Evolutionary conservation across 257 asterid species (phyloP).

Genomic region (Primulina eburnea): DNA sequence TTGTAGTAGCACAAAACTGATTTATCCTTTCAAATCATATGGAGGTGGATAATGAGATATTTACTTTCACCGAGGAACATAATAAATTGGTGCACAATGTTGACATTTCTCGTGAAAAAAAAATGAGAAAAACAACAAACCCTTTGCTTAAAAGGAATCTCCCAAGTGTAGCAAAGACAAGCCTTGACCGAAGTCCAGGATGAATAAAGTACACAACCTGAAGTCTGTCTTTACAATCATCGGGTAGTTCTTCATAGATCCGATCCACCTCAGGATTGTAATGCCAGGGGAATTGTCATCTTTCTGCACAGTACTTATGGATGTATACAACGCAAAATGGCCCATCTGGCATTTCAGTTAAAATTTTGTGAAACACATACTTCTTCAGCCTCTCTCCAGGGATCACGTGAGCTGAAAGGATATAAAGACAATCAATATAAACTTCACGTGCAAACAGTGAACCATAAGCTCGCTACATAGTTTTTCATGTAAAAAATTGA

Average conservation of each 20-base stretch:
- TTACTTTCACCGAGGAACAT: neutral
- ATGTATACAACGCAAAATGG: conserved; percentile 89
- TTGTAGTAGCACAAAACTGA: neutral
- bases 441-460: conserved; percentile 1
- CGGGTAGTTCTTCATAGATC: conserved; percentile 85
- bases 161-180: conserved; percentile 85
- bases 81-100: neutral
- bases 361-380: conserved; percentile 64
- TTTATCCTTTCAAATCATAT: neutral
- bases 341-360: conserved; percentile 62
- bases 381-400: conserved; percentile 78
- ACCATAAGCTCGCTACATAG: neutral
- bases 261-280: conserved; percentile 88
- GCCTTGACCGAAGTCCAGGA: conserved; percentile 88
- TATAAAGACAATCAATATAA: conserved; percentile 7
- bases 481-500: neutral
- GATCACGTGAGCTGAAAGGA: conserved; percentile 57
- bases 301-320: conserved; percentile 75
- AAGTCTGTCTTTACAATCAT: conserved; percentile 75
- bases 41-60: neutral
- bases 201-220: conserved; percentile 80
- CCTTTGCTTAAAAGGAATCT: conserved; percentile 86
- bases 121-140: conserved; percentile 41
- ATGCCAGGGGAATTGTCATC: conserved; percentile 90
- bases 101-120: neutral